Conservation (phyloP, 495 filamentous ascomycete species). For the Xylaria sp. region DNA sequence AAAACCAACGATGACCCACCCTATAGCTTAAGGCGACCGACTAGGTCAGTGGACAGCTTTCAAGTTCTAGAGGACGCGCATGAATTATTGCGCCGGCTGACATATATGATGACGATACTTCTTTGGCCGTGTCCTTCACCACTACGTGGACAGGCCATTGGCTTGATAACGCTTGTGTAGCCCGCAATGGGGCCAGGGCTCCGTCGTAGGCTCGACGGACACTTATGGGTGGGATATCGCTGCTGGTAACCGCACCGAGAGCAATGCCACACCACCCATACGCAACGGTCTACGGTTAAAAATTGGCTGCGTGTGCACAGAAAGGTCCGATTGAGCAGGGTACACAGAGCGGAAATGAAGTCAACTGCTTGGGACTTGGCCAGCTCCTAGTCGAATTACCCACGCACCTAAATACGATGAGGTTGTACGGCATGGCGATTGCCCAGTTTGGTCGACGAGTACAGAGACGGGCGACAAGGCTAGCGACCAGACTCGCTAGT, state of each 20-base stretch:
- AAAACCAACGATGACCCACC: not conserved
- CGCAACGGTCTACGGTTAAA: not conserved
- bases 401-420: not conserved
- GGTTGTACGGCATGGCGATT: not conserved
- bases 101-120: conserved; percentile 3
- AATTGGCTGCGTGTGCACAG: not conserved
- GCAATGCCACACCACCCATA: not conserved
- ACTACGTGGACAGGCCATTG: not conserved
- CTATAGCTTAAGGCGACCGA: not conserved
- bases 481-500: not conserved
- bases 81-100: conserved; percentile 18
- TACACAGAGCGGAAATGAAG: not conserved
- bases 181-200: not conserved
- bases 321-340: not conserved
- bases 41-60: not conserved
- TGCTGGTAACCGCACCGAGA: not conserved
- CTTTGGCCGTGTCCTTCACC: not conserved
- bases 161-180: not conserved
- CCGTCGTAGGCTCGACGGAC: not conserved
- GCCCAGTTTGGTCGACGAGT: not conserved
- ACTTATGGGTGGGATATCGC: not conserved
- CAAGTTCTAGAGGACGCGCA: not conserved
- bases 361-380: not conserved
- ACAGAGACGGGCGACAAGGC: not conserved
- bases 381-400: not conserved